Evolutionary conservation across 192 early-diverging fungal genomes (phyloP).

Genomic region (Podila epicladia): DNA sequence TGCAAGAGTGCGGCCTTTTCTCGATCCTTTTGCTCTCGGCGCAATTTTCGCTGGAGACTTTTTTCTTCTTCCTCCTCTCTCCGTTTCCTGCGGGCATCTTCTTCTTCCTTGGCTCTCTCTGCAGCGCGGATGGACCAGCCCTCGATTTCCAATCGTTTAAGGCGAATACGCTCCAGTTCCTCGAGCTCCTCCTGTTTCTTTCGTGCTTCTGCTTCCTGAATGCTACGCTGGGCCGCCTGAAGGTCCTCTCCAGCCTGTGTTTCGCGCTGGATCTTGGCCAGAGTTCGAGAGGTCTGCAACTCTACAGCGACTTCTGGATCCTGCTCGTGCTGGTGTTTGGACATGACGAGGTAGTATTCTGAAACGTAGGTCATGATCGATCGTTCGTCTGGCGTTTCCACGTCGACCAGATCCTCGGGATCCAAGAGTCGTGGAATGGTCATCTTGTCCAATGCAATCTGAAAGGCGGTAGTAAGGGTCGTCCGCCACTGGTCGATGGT

Average conservation of each 20-base stretch:
- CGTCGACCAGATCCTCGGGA: slow-evolving; percentile 57
- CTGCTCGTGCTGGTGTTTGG: slow-evolving; percentile 44
- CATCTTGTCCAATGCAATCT: slow-evolving; percentile 54
- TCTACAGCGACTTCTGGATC: slow-evolving; percentile 15
- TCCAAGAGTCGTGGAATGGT: slow-evolving; percentile 52
- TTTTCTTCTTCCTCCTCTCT: slow-evolving; percentile 47
- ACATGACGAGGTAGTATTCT: slow-evolving; percentile 64
- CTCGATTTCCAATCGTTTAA: slow-evolving; percentile 47
- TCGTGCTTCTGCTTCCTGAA: slow-evolving; percentile 32
- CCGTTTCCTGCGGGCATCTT: slow-evolving; percentile 43
- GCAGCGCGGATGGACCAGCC: slow-evolving; percentile 43
- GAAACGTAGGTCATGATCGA: slow-evolving; percentile 64
- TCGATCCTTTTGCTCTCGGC: slow-evolving; percentile 37
- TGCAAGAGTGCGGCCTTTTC: slow-evolving; percentile 29
- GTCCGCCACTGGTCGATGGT: slow-evolving; percentile 49
- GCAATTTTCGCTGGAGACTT: slow-evolving; percentile 19
- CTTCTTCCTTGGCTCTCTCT: slow-evolving; percentile 40
- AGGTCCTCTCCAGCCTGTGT: slow-evolving; percentile 31
- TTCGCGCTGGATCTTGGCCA: slow-evolving; percentile 35
- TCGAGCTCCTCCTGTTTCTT: slow-evolving; percentile 35
- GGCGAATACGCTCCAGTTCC: slow-evolving; percentile 45
- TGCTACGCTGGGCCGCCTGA: slow-evolving; percentile 4
- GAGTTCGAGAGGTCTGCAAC: slow-evolving; percentile 14
- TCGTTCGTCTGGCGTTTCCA: slow-evolving; percentile 62
- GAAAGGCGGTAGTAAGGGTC: slow-evolving; percentile 51